These are phyloP conservation scores for Polygonum aviculare DNA, from an alignment of 148 eudicot species.

Conservation along the genomic window DNA sequence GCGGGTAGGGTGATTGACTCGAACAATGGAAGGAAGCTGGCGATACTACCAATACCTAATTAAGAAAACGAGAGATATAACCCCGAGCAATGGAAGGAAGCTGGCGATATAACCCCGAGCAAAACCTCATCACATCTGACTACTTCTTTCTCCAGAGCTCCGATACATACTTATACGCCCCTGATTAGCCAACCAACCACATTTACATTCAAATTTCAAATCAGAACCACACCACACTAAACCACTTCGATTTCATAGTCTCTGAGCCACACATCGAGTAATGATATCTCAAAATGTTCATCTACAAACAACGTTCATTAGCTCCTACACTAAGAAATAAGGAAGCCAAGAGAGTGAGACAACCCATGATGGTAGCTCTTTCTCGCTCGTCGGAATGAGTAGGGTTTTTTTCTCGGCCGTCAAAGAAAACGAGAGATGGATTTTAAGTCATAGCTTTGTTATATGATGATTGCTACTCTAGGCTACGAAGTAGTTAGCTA, in stretches of 20 bases:
- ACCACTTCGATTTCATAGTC: neutral
- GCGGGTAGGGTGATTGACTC: constrained; percentile 8
- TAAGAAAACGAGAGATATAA: too few species aligned
- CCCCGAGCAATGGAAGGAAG: constrained; percentile 6
- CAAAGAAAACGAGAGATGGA: neutral
- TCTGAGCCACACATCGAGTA: neutral
- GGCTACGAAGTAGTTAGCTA: neutral
- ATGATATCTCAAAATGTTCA: neutral
- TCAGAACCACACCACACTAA: neutral
- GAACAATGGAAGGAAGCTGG: constrained; percentile 9
- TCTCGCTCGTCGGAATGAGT: neutral
- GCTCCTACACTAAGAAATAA: neutral
- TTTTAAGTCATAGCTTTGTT: neutral
- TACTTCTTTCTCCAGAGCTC: constrained; percentile 9
- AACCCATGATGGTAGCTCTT: neutral
- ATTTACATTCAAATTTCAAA: neutral
- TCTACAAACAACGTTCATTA: neutral
- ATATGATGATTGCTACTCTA: neutral
- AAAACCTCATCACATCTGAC: constrained; percentile 10
- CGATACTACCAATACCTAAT: constrained; percentile 6
- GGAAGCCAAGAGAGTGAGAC: neutral
- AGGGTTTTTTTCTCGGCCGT: constrained; percentile 2
- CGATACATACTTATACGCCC: constrained; percentile 6
- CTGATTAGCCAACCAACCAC: neutral
- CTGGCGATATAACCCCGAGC: constrained; percentile 9